Percentiles rank a stretch among this genome's conserved stretches.
Conservation (phyloP, 345 rosid genomes). For the Hirschfeldia incana region DNA sequence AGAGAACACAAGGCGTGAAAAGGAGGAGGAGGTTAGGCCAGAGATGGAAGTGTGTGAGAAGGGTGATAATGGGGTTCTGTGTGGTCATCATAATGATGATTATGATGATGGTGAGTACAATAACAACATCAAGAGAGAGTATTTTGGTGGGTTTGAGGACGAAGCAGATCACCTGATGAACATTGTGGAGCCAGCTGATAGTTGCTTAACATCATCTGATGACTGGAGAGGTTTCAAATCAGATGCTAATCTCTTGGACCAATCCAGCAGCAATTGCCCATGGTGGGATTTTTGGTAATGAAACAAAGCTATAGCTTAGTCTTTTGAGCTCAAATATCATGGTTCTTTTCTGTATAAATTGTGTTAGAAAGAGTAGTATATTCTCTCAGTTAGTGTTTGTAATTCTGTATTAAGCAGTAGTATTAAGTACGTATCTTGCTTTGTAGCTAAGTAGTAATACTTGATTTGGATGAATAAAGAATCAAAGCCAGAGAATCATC, state of each 20-base stretch:
- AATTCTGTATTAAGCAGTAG: slow-evolving; percentile 15
- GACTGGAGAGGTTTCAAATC: slow-evolving; percentile 72
- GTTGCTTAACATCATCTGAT: slow-evolving; percentile 67
- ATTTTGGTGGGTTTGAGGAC: slow-evolving; percentile 59
- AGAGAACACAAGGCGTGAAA: slow-evolving; percentile 31
- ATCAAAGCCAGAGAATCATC: neutral
- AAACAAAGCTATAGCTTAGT: neutral
- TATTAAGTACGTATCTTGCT: slow-evolving; percentile 24
- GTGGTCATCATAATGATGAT: slow-evolving; percentile 43
- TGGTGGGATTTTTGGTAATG: slow-evolving; percentile 91
- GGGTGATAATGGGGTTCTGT: slow-evolving; percentile 39
- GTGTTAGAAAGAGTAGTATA: slow-evolving; percentile 10
- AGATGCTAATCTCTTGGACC: slow-evolving; percentile 52
- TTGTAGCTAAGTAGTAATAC: slow-evolving; percentile 30
- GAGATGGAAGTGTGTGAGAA: slow-evolving; percentile 44
- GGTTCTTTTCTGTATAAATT: slow-evolving; percentile 28
- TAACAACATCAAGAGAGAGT: slow-evolving; percentile 54
- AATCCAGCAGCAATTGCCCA: slow-evolving; percentile 49
- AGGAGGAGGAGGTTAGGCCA: slow-evolving; percentile 33
- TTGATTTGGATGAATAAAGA: slow-evolving; percentile 32
- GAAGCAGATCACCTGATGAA: slow-evolving; percentile 50
- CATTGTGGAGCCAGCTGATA: slow-evolving; percentile 60
- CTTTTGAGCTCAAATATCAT: slow-evolving; percentile 14
- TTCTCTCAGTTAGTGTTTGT: slow-evolving; percentile 10
- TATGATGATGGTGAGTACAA: slow-evolving; percentile 24